Evolutionary conservation across 306 rosid species (phyloP).

Genomic region (Glycine latifolia): DNA sequence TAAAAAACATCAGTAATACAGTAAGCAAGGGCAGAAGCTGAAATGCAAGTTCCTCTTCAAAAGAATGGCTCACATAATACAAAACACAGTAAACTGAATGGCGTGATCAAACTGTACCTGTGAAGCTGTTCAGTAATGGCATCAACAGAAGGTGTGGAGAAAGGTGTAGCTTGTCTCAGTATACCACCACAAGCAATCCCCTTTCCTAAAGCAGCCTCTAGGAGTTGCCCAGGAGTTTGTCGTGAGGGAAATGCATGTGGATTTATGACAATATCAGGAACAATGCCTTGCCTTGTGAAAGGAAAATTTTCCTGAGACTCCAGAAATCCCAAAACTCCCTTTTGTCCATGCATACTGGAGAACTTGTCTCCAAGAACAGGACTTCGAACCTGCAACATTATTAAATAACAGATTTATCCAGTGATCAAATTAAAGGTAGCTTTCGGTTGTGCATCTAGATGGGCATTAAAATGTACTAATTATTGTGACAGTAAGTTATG

Average conservation of each 20-base stretch:
- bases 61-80: conserved; percentile 19
- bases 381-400: conserved; percentile 71
- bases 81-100: conserved; percentile 15
- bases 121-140: conserved; percentile 90
- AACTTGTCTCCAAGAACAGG: conserved; percentile 98
- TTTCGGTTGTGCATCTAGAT: conserved; percentile 32
- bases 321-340: conserved; percentile 93
- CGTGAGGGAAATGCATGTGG: conserved; percentile 98
- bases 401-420: conserved; percentile 33
- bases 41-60: conserved; percentile 18
- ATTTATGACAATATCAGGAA: conserved; percentile 95
- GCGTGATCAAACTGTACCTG: conserved; percentile 57
- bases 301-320: conserved; percentile 96
- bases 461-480: neutral
- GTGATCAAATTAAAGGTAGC: conserved; percentile 1
- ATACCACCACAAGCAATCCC: conserved; percentile 83
- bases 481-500: neutral
- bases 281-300: conserved; percentile 88
- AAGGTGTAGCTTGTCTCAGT: conserved; percentile 82
- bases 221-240: conserved; percentile 97
- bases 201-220: conserved; percentile 96
- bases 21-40: conserved; percentile 31
- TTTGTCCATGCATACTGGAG: conserved; percentile 99
- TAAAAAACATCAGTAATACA: conserved; percentile 22
- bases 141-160: conserved; percentile 83